These are phyloP conservation scores for Nissolia schottii DNA, from an alignment of 306 rosid genomes.

Conservation along the genomic window DNA sequence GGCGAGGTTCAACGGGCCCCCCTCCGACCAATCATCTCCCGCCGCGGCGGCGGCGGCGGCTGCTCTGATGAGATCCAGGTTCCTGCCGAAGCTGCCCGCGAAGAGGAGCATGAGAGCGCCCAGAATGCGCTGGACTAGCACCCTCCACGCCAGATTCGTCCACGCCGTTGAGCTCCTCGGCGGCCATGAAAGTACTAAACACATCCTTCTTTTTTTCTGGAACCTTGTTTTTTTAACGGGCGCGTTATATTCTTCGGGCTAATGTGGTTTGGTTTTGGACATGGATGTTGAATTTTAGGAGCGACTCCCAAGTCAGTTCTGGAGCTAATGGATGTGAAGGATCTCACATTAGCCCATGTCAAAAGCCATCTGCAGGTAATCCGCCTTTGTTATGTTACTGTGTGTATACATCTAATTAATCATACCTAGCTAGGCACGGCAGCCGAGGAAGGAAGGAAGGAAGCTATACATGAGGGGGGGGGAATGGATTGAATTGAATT, in stretches of 20 bases:
- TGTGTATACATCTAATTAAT: too few species aligned
- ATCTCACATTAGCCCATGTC: slow-evolving; percentile 94
- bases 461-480: too few species aligned
- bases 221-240: background rate
- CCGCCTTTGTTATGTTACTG: too few species aligned
- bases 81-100: slow-evolving; percentile 63
- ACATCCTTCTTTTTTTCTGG: background rate
- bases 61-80: slow-evolving; percentile 83
- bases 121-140: slow-evolving; percentile 91
- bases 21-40: too few species aligned
- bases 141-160: slow-evolving; percentile 83
- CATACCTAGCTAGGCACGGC: too few species aligned
- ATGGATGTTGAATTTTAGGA: slow-evolving; percentile 50
- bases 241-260: too few species aligned
- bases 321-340: slow-evolving; percentile 97
- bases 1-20: slow-evolving; percentile 18
- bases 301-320: slow-evolving; percentile 96
- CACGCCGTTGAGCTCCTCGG: slow-evolving; percentile 96
- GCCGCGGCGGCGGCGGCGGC: too few species aligned
- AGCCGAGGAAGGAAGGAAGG: slow-evolving; percentile 41
- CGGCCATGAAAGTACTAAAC: slow-evolving; percentile 89
- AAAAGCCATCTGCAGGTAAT: slow-evolving; percentile 98
- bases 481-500: slow-evolving; percentile 36
- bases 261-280: too few species aligned
- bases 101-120: slow-evolving; percentile 93